Evolutionary conservation across 2,329 filamentous ascomycete genomes (phyloP).

Genomic region (Exophiala xenobiotica): DNA sequence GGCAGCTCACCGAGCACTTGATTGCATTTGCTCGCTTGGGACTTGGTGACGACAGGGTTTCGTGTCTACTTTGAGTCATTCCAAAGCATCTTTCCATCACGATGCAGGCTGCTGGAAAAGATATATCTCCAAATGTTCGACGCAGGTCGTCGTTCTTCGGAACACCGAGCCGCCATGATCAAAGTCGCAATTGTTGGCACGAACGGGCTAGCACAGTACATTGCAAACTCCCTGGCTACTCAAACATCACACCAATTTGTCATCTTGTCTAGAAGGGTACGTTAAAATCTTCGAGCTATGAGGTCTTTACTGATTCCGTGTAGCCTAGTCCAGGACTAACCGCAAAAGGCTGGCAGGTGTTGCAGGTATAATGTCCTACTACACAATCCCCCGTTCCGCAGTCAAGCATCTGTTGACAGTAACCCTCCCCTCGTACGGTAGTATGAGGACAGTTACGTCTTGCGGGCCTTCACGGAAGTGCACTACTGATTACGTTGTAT

Average conservation of each 20-base stretch:
- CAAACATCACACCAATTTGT: slow-evolving; percentile 67
- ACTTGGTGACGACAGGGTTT: slow-evolving; percentile 10
- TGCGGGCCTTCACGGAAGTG: too few species aligned
- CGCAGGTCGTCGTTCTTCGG: slow-evolving; percentile 1
- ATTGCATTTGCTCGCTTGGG: slow-evolving; percentile 11
- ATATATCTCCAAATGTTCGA: slow-evolving; percentile 18
- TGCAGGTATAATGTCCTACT: slow-evolving; percentile 38
- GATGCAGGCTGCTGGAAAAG: slow-evolving; percentile 2
- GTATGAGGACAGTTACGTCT: background rate
- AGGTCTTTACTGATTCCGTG: slow-evolving; percentile 10
- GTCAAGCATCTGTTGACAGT: too few species aligned
- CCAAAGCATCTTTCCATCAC: slow-evolving; percentile 8
- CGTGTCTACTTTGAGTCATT: slow-evolving; percentile 17
- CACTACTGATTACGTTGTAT: background rate
- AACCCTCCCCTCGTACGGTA: too few species aligned
- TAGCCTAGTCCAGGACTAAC: slow-evolving; percentile 40
- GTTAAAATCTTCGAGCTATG: background rate
- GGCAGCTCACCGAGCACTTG: slow-evolving; percentile 11
- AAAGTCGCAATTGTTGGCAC: slow-evolving; percentile 63
- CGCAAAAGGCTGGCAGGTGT: slow-evolving; percentile 59
- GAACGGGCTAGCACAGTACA: slow-evolving; percentile 58
- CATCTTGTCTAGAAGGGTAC: slow-evolving; percentile 61
- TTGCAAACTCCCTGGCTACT: slow-evolving; percentile 59
- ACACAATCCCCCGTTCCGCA: too few species aligned
- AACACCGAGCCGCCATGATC: slow-evolving; percentile 46